Base-by-base conservation (phyloP, 2,329 filamentous ascomycete genomes). In the Paramyrothecium roridum region DNA sequence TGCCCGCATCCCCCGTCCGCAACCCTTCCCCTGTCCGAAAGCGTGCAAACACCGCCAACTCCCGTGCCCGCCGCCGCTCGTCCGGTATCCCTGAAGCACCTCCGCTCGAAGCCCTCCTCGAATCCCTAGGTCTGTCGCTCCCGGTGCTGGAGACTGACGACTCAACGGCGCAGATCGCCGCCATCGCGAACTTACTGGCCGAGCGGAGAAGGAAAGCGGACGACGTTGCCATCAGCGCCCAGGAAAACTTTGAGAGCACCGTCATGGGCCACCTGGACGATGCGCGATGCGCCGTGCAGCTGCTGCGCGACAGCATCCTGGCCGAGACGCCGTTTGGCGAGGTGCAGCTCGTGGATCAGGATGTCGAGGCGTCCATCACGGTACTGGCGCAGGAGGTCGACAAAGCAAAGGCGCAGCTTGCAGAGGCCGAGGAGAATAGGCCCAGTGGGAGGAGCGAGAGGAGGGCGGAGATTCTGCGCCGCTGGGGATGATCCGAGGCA, bases 311-410 rank as follows among this genome's bases (percentile, higher is more conserved):
- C 56, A 81, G 77, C 45, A 67, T 85, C 1, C 67, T 84, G 2
- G 79, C 79, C 0, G 82, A 85, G 61, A 82, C 76, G 30, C 68
- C 75, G 4, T 83, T 75, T 61, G 71, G 72, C 0, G 65, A 73
- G n/a, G 74, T 82, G 4, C 72, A 71, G 46, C 73, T 86, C 7
- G 68, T 77, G 7, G 83, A 86, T 59, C 74, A 78, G 0, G 80
- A 82, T 26, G 77, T 83, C 40, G 78, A 82, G 54, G 71, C 67
- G 2, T 79, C 77, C 2, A 77, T 85, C n/a, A 65, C 67, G 0
- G 71, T 81, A 12, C 60, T 83, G 53, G 65, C 66, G 1, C 71
- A 76, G 51, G 80, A 82, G 65, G 70, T 80, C 48, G 70, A 70
- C 2, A 72, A 72, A 54, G 66, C 77, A 1, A 67, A 65, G 48